These are phyloP conservation scores for Apostasia ramifera DNA, from an alignment of 106 monocot species.

Conservation along the genomic window DNA sequence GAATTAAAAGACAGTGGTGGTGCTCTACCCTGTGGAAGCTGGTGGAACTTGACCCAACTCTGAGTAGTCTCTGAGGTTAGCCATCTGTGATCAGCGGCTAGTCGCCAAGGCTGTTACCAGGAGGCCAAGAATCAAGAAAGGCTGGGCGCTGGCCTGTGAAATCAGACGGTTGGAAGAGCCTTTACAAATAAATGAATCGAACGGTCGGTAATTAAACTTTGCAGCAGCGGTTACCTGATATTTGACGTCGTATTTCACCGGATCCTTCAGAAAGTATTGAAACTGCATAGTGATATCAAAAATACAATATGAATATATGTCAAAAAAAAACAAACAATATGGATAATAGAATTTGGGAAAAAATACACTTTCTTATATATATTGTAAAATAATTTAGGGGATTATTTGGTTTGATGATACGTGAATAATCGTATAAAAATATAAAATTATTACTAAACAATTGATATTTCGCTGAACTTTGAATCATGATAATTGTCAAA, in stretches of 20 bases:
- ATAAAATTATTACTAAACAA: too few relatives aligned
- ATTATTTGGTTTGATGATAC: too few relatives aligned
- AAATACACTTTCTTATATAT: too few relatives aligned
- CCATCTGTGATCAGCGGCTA: slow-evolving; percentile 38
- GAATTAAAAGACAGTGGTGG: too few relatives aligned
- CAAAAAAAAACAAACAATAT: too few relatives aligned
- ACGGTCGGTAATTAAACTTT: background rate
- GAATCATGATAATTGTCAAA: too few relatives aligned
- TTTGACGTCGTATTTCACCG: slow-evolving; percentile 87
- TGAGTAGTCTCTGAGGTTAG: background rate
- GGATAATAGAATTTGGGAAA: too few relatives aligned
- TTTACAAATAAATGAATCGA: background rate
- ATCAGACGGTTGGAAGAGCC: background rate
- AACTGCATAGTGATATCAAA: slow-evolving; percentile 36
- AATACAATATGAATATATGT: too few relatives aligned
- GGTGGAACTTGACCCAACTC: background rate
- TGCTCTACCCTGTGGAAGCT: too few relatives aligned
- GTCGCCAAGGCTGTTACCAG: slow-evolving; percentile 82
- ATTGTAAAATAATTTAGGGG: too few relatives aligned
- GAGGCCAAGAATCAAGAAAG: slow-evolving; percentile 76
- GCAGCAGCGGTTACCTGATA: slow-evolving; percentile 53
- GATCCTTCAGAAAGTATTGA: slow-evolving; percentile 83
- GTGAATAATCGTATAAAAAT: too few relatives aligned
- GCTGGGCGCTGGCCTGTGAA: slow-evolving; percentile 81
- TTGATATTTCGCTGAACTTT: too few relatives aligned